These are phyloP conservation scores for Combretum micranthum DNA, from an alignment of 345 rosid species.

Conservation along the genomic window DNA sequence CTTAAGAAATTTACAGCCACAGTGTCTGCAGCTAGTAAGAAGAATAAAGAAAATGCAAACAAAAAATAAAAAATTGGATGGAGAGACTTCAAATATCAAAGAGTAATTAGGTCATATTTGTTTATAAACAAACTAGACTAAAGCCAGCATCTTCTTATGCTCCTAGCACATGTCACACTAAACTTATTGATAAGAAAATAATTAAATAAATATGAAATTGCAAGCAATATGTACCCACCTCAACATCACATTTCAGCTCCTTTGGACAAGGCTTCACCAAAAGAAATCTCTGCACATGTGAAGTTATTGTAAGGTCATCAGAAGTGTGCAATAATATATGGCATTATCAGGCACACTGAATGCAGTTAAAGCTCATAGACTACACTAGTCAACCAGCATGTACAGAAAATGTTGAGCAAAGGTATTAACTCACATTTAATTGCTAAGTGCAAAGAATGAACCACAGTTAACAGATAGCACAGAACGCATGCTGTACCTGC, in stretches of 20 bases:
- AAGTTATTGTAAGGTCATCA: no score
- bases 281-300: conserved; percentile 55
- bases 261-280: conserved; percentile 93
- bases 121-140: no score
- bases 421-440: no score
- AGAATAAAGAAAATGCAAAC: background rate
- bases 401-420: no score
- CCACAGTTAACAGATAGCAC: background rate
- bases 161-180: background rate
- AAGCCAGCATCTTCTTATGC: background rate
- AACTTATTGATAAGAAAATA: conserved; percentile 4
- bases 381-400: no score
- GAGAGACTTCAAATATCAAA: background rate
- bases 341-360: background rate
- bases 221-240: conserved; percentile 36
- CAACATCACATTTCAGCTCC: conserved; percentile 85
- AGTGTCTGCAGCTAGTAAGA: background rate
- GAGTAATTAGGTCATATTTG: no score
- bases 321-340: no score
- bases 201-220: background rate
- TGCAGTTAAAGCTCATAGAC: no score
- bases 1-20: no score
- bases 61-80: background rate
- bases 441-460: no score
- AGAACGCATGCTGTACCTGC: conserved; percentile 37